phyloP scores from a whole-genome alignment of 1,139 yeast species.

The Arxiozyma slooffiae region DNA sequence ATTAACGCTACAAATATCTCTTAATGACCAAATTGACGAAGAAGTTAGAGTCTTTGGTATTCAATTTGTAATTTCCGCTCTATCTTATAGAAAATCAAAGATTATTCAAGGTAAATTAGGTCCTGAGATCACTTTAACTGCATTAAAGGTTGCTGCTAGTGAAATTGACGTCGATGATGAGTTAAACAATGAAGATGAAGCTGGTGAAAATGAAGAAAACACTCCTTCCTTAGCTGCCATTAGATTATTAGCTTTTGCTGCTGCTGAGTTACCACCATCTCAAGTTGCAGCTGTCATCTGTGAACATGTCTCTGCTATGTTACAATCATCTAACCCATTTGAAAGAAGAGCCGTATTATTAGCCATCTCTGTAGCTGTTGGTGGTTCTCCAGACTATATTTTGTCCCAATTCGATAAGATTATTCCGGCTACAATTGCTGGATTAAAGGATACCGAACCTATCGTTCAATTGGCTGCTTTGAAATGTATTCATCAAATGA shows the following conservation, averaged over 20 bases:
- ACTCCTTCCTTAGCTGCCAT: slow-evolving; percentile 71
- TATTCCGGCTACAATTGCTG: slow-evolving; percentile 61
- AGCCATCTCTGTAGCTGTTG: slow-evolving; percentile 72
- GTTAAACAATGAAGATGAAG: slow-evolving; percentile 71
- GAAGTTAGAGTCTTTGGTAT: slow-evolving; percentile 78
- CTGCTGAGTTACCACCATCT: slow-evolving; percentile 82
- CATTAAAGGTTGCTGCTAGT: slow-evolving; percentile 71
- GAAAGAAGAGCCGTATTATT: slow-evolving; percentile 85
- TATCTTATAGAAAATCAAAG: slow-evolving; percentile 63
- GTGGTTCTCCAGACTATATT: slow-evolving; percentile 91
- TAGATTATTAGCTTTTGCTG: slow-evolving; percentile 66
- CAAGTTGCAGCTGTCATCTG: slow-evolving; percentile 80
- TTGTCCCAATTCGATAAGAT: slow-evolving; percentile 66
- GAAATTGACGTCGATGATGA: slow-evolving; percentile 65
- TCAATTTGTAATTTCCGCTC: slow-evolving; percentile 73
- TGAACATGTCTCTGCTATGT: slow-evolving; percentile 54
- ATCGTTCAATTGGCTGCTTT: slow-evolving; percentile 81
- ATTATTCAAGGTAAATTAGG: slow-evolving; percentile 60
- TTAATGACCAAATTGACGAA: slow-evolving; percentile 59
- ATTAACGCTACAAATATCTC: slow-evolving; percentile 67
- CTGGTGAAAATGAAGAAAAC: slow-evolving; percentile 86
- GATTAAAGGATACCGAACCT: slow-evolving; percentile 69
- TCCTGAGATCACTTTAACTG: slow-evolving; percentile 64
- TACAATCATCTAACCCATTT: slow-evolving; percentile 55
- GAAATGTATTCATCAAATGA: slow-evolving; percentile 66